Evolutionary conservation across 148 eudicot species (phyloP).

Genomic region (Nyssa sinensis): DNA sequence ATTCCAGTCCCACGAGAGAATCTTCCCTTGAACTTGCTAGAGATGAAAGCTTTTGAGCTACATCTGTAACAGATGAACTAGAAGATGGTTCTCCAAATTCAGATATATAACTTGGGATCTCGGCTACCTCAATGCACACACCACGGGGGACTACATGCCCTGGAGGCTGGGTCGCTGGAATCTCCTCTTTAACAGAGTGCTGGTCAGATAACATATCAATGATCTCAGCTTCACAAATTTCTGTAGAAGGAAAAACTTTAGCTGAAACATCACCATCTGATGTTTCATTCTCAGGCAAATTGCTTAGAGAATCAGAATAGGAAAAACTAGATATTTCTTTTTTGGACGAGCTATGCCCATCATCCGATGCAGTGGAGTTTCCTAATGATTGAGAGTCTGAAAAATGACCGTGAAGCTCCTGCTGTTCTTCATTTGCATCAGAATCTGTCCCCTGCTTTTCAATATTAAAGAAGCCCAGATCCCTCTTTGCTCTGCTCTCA

Average conservation of each 20-base stretch:
- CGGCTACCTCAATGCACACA: slow-evolving; percentile 7
- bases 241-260: slow-evolving; percentile 20
- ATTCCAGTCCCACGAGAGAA: slow-evolving; percentile 21
- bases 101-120: slow-evolving; percentile 14
- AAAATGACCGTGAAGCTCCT: slow-evolving; percentile 28
- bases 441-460: slow-evolving; percentile 38
- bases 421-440: slow-evolving; percentile 54
- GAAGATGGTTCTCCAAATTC: slow-evolving; percentile 31
- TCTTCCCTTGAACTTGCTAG: slow-evolving; percentile 24
- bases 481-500: slow-evolving; percentile 45
- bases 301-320: slow-evolving; percentile 47
- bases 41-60: slow-evolving; percentile 12
- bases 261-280: slow-evolving; percentile 28
- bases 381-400: slow-evolving; percentile 68
- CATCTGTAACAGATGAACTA: slow-evolving; percentile 27
- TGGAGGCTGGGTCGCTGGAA: slow-evolving; percentile 22
- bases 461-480: slow-evolving; percentile 22
- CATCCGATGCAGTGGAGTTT: slow-evolving; percentile 60
- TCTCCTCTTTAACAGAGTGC: slow-evolving; percentile 26
- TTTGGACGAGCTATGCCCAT: slow-evolving; percentile 37
- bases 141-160: slow-evolving; percentile 10
- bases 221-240: slow-evolving; percentile 29
- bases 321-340: slow-evolving; percentile 47
- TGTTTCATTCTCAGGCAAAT: slow-evolving; percentile 34
- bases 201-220: slow-evolving; percentile 23